phyloP scores from a whole-genome alignment of 192 early-diverging fungal species.

The Glomus cerebriforme region DNA sequence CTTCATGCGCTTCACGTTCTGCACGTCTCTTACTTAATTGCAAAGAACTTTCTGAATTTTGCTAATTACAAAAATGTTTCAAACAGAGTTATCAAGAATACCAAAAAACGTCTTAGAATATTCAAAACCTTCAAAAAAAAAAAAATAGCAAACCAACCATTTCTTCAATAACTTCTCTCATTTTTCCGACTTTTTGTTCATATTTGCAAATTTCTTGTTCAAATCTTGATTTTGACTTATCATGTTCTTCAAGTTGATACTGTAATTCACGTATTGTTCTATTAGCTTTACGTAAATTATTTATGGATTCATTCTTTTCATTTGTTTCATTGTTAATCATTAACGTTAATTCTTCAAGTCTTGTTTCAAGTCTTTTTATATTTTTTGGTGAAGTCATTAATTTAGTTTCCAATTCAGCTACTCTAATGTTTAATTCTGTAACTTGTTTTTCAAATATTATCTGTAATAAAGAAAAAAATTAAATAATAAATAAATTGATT shows the following conservation, averaged over 20 bases:
- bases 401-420: constrained; percentile 76
- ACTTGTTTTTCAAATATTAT: constrained; percentile 78
- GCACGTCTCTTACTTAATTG: constrained; percentile 39
- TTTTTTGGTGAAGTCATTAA: constrained; percentile 59
- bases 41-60: constrained; percentile 39
- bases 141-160: constrained; percentile 42
- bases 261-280: constrained; percentile 83
- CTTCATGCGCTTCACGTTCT: constrained; percentile 41
- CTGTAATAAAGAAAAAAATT: constrained; percentile 37
- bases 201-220: constrained; percentile 73
- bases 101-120: neutral
- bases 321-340: constrained; percentile 63
- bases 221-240: constrained; percentile 65
- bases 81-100: constrained; percentile 6
- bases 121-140: neutral
- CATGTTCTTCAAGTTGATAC: constrained; percentile 80
- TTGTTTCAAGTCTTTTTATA: constrained; percentile 57
- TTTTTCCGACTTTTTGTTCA: constrained; percentile 66
- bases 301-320: constrained; percentile 64
- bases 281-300: constrained; percentile 67
- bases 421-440: constrained; percentile 74
- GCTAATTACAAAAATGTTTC: constrained; percentile 18
- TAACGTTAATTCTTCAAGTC: constrained; percentile 60
- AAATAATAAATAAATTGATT: neutral
- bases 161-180: constrained; percentile 69